These are phyloP conservation scores for Xylariaceae sp. DNA, from an alignment of 2,329 filamentous ascomycete genomes.

Conservation along the genomic window DNA sequence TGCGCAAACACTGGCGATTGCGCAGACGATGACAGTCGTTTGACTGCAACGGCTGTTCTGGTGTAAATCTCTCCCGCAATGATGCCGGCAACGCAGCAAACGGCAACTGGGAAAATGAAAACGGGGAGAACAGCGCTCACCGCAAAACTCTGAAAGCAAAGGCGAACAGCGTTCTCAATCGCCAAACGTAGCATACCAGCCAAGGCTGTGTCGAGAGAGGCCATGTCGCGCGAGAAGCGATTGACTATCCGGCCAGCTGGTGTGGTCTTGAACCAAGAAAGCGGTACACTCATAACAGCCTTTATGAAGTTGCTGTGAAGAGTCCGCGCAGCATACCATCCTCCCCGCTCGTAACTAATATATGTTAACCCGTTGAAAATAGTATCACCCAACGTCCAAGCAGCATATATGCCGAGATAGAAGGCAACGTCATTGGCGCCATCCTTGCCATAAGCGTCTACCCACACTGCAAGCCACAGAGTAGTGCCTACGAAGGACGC, in stretches of 20 bases:
- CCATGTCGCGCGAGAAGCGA: conserved; percentile 53
- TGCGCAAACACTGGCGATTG: conserved; percentile 53
- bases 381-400: conserved; percentile 40
- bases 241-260: conserved; percentile 50
- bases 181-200: conserved; percentile 40
- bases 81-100: conserved; percentile 36
- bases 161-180: conserved; percentile 36
- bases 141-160: conserved; percentile 35
- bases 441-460: conserved; percentile 44
- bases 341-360: conserved; percentile 48
- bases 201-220: conserved; percentile 48
- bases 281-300: conserved; percentile 48
- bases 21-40: conserved; percentile 37
- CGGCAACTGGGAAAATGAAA: conserved; percentile 39
- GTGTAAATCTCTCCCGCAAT: conserved; percentile 42
- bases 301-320: conserved; percentile 50
- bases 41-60: conserved; percentile 39
- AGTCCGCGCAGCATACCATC: conserved; percentile 50
- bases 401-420: conserved; percentile 50
- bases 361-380: conserved; percentile 40
- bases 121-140: conserved; percentile 41
- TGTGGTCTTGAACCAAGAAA: conserved; percentile 53
- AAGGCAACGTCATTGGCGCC: conserved; percentile 42
- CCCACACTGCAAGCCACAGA: conserved; percentile 50
- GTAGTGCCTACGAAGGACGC: conserved; percentile 39